phyloP scores from a whole-genome alignment of 495 filamentous ascomycete species.

The Bryoglossum gracile region DNA sequence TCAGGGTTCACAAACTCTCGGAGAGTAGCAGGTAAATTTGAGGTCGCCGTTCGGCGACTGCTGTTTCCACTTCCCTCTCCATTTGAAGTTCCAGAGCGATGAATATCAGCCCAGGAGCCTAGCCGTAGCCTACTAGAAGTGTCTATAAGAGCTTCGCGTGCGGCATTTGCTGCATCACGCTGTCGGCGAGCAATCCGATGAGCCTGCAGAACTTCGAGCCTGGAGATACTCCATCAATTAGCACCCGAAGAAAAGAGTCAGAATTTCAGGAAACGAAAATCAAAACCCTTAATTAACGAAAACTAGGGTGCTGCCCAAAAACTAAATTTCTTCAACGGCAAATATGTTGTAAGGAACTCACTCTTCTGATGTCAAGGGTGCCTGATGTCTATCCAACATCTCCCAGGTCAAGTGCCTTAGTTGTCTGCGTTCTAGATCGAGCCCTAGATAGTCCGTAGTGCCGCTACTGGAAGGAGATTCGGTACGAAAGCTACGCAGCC shows the following conservation, averaged over 20 bases:
- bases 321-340: no score
- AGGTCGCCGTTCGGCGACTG: slow-evolving; percentile 8
- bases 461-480: slow-evolving; percentile 14
- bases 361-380: slow-evolving; percentile 39
- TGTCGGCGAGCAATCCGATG: slow-evolving; percentile 40
- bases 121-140: slow-evolving; percentile 1
- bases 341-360: background rate
- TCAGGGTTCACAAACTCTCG: slow-evolving; percentile 24
- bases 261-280: no score
- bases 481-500: slow-evolving; percentile 19
- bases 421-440: slow-evolving; percentile 22
- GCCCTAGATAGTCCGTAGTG: slow-evolving; percentile 22
- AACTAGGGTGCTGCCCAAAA: no score
- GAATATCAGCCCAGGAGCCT: slow-evolving; percentile 1
- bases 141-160: slow-evolving; percentile 19
- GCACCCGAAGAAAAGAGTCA: background rate
- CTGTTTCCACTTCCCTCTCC: slow-evolving; percentile 2
- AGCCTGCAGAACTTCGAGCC: slow-evolving; percentile 38
- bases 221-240: background rate
- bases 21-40: slow-evolving; percentile 14
- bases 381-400: slow-evolving; percentile 21
- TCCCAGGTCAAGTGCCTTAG: slow-evolving; percentile 17
- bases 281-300: no score
- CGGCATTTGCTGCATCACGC: slow-evolving; percentile 28
- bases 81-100: slow-evolving; percentile 1